Evolutionary conservation across 129 eudicot species (phyloP), one percentile per base, ranked within the genome.

Genomic region (Lactuca sativa): DNA sequence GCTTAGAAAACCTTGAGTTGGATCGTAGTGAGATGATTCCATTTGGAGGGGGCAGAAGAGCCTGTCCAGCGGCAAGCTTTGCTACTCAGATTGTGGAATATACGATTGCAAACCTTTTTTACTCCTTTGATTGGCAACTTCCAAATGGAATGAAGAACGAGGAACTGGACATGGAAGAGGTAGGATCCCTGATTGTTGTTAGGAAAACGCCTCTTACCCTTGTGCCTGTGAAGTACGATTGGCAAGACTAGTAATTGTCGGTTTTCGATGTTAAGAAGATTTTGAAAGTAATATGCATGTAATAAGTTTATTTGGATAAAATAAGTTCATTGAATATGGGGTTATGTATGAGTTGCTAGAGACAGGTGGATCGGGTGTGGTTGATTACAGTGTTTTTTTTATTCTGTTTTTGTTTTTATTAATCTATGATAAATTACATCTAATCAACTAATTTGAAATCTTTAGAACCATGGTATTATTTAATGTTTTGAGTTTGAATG

Each of bases 11-110:
- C 3, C 32, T 5, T 25, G 74, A 69, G 10, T 25, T 82, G 16
- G 83, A 82, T 78, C 52, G 78, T 73, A 77, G 53, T 66, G 83
- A 82, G 74, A 33, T 77, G 1, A 7, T 82, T 17, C 86, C 83
- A 13, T 78, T 78, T 64, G 86, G 86, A 5, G 80, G 70, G 16
- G 83, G 86, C 9, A 58, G 86, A 15, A 77, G 86, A 38, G 25
- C 64, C n/a, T 82, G 86, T 30, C 86, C 86, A 5, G 83, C 66
- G 0, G 4, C 74, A 33, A 44, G 8, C 16, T 53, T 55, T 51
- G 80, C 21, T 4, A 17, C 31, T 3, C 18, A 54, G 0, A 14
- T 64, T 3, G 25, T 78, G 4, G 86, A 82, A 58, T 32, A 63
- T 15, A 59, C 73, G n/a, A 32, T 77, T 14, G 82, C 77, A 2